Percentiles rank a stretch among this genome's conserved stretches.
Evolutionary conservation across 345 rosid genomes (phyloP).

Genomic region (Cochlearia excelsa): DNA sequence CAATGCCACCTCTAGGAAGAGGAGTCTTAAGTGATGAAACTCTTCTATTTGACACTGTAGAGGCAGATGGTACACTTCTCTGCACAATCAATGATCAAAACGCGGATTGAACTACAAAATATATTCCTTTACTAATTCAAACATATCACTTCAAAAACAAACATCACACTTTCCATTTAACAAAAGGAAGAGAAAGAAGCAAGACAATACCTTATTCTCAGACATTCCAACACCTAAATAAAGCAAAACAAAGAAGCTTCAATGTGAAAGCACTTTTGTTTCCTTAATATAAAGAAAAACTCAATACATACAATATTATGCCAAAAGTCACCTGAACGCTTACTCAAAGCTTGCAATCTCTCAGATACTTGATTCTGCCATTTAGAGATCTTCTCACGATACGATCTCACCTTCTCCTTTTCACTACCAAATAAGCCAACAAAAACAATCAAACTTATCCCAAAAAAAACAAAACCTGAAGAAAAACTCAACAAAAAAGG

Average conservation of each 20-base stretch:
- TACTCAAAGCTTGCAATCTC: slow-evolving; percentile 62
- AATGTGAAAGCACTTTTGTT: neutral
- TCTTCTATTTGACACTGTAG: slow-evolving; percentile 46
- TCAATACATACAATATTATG: slow-evolving; percentile 11
- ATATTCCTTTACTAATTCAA: slow-evolving; percentile 3
- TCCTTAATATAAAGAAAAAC: slow-evolving; percentile 4
- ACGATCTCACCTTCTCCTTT: slow-evolving; percentile 72
- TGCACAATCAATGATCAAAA: slow-evolving; percentile 37
- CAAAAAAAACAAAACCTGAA: neutral
- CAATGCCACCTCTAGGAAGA: slow-evolving; percentile 38
- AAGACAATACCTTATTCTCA: slow-evolving; percentile 55
- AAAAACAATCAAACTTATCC: slow-evolving; percentile 4
- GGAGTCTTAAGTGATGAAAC: slow-evolving; percentile 37
- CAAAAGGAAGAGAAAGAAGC: slow-evolving; percentile 14
- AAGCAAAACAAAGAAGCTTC: slow-evolving; percentile 6
- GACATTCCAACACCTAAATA: slow-evolving; percentile 55
- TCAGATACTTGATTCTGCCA: slow-evolving; percentile 92
- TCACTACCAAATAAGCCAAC: slow-evolving; percentile 46
- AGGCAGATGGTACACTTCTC: slow-evolving; percentile 50
- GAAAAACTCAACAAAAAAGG: neutral
- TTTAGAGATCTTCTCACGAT: slow-evolving; percentile 78
- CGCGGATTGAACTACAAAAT: neutral
- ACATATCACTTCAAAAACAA: slow-evolving; percentile 3
- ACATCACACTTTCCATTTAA: slow-evolving; percentile 7
- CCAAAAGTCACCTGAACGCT: slow-evolving; percentile 52